phyloP scores from a whole-genome alignment of 305 asterid genomes.

The Andrographis paniculata region DNA sequence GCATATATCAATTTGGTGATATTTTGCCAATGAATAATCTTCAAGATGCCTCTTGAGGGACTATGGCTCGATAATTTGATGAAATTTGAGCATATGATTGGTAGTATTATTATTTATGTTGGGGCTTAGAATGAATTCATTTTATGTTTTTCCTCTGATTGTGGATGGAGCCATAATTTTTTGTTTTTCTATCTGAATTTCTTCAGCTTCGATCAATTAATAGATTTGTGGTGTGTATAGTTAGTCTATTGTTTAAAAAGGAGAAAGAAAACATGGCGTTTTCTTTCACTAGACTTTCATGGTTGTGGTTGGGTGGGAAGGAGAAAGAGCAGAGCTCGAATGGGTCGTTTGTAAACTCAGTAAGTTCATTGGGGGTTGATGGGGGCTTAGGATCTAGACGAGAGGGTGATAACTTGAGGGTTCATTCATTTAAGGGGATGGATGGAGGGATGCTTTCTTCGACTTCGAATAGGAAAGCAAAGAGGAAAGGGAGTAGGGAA shows the following conservation, averaged over 20 bases:
- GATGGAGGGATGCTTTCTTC: constrained; percentile 35
- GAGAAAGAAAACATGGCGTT: constrained; percentile 39
- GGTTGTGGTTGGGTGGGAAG: constrained; percentile 75
- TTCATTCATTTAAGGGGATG: constrained; percentile 39
- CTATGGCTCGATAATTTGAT: constrained; percentile 12
- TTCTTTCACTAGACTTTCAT: constrained; percentile 63
- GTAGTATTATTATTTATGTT: constrained; percentile 11
- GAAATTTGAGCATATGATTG: constrained; percentile 9
- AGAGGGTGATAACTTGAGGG: constrained; percentile 48
- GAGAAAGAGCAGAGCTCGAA: constrained; percentile 57
- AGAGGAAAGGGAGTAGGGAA: constrained; percentile 86
- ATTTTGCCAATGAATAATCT: too few species aligned
- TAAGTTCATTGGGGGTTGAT: constrained; percentile 51
- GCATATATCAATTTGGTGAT: too few species aligned
- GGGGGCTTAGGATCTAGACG: constrained; percentile 65
- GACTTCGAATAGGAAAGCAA: constrained; percentile 41
- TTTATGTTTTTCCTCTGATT: not conserved
- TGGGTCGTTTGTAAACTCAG: constrained; percentile 45
- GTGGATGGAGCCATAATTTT: not conserved
- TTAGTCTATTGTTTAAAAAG: not conserved
- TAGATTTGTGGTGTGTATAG: constrained; percentile 8
- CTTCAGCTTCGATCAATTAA: constrained; percentile 11
- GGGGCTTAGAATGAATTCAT: constrained; percentile 21
- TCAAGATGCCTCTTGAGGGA: constrained; percentile 1
- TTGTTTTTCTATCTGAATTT: constrained; percentile 12